A percentile compares a stretch with the other conserved stretches of the same genome.
These are phyloP conservation scores for Panicum hallii DNA, from an alignment of 202 grass and related monocot genomes.

Conservation along the genomic window DNA sequence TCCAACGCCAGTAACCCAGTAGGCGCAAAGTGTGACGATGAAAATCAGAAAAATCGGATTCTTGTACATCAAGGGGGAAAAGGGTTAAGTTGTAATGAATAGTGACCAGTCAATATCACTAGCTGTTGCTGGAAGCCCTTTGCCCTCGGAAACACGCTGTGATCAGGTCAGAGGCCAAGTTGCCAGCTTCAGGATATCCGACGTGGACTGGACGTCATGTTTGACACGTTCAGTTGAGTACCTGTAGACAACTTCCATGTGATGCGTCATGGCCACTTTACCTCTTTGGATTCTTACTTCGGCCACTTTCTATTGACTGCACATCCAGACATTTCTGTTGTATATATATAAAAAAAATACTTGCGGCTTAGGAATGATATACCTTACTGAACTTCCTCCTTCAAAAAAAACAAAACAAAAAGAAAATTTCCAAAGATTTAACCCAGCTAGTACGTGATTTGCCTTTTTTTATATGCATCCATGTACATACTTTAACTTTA, in stretches of 20 bases:
- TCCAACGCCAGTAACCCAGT: not conserved
- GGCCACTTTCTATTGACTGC: too few relatives aligned
- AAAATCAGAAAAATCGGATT: not conserved
- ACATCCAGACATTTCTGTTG: too few relatives aligned
- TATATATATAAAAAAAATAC: too few relatives aligned
- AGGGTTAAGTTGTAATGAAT: not conserved
- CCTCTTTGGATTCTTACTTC: too few relatives aligned
- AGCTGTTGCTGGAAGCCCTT: slow-evolving; percentile 6
- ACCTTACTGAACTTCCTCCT: not conserved
- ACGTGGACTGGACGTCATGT: too few relatives aligned
- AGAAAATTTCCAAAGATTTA: not conserved
- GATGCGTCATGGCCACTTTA: too few relatives aligned
- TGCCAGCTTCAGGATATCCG: not conserved
- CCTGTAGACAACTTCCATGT: too few relatives aligned
- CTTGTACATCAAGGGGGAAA: not conserved
- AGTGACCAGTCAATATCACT: not conserved
- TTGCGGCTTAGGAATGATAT: not conserved
- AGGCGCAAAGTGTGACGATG: not conserved
- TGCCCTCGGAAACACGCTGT: slow-evolving; percentile 33
- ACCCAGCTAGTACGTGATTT: not conserved
- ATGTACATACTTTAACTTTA: not conserved
- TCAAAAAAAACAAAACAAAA: too few relatives aligned
- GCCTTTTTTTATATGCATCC: not conserved
- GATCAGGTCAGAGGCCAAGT: not conserved
- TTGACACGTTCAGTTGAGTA: too few relatives aligned